Evolutionary conservation across 1,284 basidiomycete genomes (phyloP), one percentile per base, ranked within the genome.

Genomic region (Ceratobasidium sp.): DNA sequence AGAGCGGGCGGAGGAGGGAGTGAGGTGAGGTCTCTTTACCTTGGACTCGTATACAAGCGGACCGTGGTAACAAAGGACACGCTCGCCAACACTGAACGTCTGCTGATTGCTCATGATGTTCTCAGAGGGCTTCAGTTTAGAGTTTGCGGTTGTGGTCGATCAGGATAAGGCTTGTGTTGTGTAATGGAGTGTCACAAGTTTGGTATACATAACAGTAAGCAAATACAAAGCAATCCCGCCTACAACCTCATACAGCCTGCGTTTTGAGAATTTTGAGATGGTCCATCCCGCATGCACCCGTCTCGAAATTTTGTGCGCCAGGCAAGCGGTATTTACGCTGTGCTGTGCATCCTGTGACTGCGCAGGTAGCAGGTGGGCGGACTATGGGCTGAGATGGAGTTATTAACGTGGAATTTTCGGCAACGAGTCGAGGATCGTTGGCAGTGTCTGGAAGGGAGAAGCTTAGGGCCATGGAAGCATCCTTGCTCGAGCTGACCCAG

Each of bases 11-110:
- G 44, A 51, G 7, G 40, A 55, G 33, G 51, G 42, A 51, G 33
- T 44, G 64, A 58, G 51, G 39, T 39, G 49, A 53, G 55, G 56
- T 66, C 53, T 72, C 53, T 87, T 80, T 73, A 90, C 89, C 86
- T 98, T 98, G 46, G 97, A 97, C 85, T 97, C 95, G 85, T 99
- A 99, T 79, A 99, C 92, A 56, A 98, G 89, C 3, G 96, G 96
- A 0, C 96, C 96, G 84, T 99, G 97, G 85, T 95, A 98, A 86
- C 97, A 98, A 13, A 98, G 88, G 5, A 97, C 95, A 82, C 92
- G 92, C 86, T 98, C 97, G 83, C 93, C 91, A 44, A 85, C 85
- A 0, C 85, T 81, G 82, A 88, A 91, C 18, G 79, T 77, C 20
- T 72, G 79, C 39, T 53, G 71, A 28, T 61, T 73, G 60, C 71